Evolutionary conservation across 148 eudicot genomes (phyloP), one percentile per base, ranked within the genome.

Genomic region (Spergularia marina): DNA sequence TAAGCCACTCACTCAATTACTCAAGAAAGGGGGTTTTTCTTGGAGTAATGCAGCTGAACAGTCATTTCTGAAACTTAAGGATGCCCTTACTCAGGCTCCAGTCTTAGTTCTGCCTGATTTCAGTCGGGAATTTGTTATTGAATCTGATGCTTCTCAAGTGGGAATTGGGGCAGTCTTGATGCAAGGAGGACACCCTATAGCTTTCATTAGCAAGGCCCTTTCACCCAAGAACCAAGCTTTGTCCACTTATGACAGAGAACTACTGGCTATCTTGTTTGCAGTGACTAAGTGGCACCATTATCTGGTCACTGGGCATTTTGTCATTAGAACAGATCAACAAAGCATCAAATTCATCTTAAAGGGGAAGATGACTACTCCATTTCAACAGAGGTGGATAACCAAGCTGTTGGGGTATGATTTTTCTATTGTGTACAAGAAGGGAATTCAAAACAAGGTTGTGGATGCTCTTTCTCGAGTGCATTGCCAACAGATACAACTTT

Each of bases 181-280:
- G 47, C 47, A 41, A 8, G 47, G 9, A 8, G 47, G 47, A 0
- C 58, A 21, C 0, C 80, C 80, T 0, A 20, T 77, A 5, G 68
- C 71, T 13, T 77, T 9, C 9, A 8, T 41, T 0, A 71, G 55
- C 12, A 52, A 70, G 21, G 62, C 75, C 6, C 0, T 63, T 0
- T 20, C 10, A 3, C 14, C 18, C 6, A 34, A 53, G 4, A 40
- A 14, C 10, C 6, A 12, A 7, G 4, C 10, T 4, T 0, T 13
- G 7, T 65, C 81, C 1, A 40, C 64, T 5, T 72, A 78, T 64
- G 81, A 71, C 0, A 78, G 65, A 23, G 71, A 78, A 9, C 1
- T 78, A 25, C 5, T 70, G 6, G 76, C 47, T 0, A 11, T 78
- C 0, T 14, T 52, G 8, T 36, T 15, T 7, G 64, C 57, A 12